Evolutionary conservation across 2,329 filamentous ascomycete species (phyloP), one percentile per base, ranked within the genome.

Genomic region (Venturiaceae sp.): DNA sequence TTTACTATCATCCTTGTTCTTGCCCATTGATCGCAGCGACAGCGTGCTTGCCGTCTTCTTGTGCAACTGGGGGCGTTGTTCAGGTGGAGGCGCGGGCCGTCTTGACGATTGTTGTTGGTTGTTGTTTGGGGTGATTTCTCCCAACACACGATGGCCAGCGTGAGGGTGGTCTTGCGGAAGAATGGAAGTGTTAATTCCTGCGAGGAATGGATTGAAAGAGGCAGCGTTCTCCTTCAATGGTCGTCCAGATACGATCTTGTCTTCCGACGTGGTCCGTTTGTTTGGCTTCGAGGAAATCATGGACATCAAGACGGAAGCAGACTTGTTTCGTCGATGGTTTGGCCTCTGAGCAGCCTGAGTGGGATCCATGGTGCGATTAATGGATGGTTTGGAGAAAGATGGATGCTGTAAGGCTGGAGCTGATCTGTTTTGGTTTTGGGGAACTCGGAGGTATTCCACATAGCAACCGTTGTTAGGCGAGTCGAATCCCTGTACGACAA

Each of bases 1-100:
- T 53, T 64, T 64, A 60, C 65, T 69, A 33, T 69, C 67, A 41
- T 66, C 66, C 61, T 74, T 78, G 54, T 75, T 75, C 63, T 76
- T 77, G 59, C 77, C 77, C 53, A 81, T 65, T 0, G 79, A 77
- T 55, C 77, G 77, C 55, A 82, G 70, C 16, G 79, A 81, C 2
- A 81, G 75, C 1, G 78, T 72, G 64, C 79, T 81, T 62, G 79
- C 75, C 1, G 78, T 80, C 66, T 79, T 80, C 68, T 79, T 80
- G 65, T 81, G 77, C 56, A 78, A 61, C 53, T 26, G 69, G 66
- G 44, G 64, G 63, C 59, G 69, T 63, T 69, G 74, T 61, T 65
- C 65, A 8, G 7, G 44, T 62, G 67, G 65, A 23, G 73, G 72
- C 7, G 73, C 70, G 21, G 70, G 67, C 64, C 76, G 77, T 30